Conservation (phyloP, 202 grass and related monocot species). For the Digitaria exilis region DNA sequence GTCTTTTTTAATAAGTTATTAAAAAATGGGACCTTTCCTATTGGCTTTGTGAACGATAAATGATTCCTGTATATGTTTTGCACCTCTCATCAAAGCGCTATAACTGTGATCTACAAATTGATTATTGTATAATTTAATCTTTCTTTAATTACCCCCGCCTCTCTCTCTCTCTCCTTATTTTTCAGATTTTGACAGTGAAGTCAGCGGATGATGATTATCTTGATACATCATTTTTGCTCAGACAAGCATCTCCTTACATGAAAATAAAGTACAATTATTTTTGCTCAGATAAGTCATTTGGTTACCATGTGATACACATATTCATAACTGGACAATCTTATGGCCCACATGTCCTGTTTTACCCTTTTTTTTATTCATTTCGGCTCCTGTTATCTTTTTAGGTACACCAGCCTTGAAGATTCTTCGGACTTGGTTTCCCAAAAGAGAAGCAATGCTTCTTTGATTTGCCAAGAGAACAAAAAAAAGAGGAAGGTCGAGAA, state of each 20-base stretch:
- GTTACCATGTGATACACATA: not conserved
- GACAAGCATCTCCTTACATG: slow-evolving; percentile 98
- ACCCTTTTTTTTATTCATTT: slow-evolving; percentile 9
- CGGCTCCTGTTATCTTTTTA: slow-evolving; percentile 44
- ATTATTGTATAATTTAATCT: not conserved
- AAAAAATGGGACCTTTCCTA: not conserved
- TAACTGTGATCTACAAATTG: not conserved
- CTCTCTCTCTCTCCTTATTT: no score
- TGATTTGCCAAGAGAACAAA: slow-evolving; percentile 59
- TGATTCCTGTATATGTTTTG: not conserved
- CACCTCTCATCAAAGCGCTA: not conserved
- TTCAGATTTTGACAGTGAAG: slow-evolving; percentile 87
- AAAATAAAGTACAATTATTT: slow-evolving; percentile 89
- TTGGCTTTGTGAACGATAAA: not conserved
- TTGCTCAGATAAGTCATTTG: not conserved
- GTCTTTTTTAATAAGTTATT: no score
- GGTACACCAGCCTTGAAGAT: slow-evolving; percentile 70
- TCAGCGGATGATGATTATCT: slow-evolving; percentile 77
- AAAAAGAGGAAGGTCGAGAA: slow-evolving; percentile 75
- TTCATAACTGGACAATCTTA: not conserved
- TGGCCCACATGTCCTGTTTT: not conserved
- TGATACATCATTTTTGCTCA: slow-evolving; percentile 90
- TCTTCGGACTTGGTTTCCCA: slow-evolving; percentile 50
- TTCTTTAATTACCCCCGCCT: slow-evolving; percentile 22
- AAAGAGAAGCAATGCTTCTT: slow-evolving; percentile 67